Conservation (phyloP, 2,329 filamentous ascomycete genomes). For the Xylariaceae sp. region DNA sequence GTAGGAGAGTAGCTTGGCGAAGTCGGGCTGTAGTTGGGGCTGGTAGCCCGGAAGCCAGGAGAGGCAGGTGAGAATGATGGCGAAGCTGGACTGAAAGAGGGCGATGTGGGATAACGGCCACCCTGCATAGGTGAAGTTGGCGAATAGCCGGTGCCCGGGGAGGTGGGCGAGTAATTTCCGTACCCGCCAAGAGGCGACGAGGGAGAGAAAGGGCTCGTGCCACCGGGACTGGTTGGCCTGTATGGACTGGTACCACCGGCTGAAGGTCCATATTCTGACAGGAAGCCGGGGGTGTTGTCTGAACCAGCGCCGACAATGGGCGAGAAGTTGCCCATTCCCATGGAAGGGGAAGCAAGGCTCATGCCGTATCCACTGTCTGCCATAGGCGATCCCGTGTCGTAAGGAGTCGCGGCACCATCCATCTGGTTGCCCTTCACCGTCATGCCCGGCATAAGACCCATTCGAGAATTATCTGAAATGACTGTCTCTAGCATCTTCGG, state of each 20-base stretch:
- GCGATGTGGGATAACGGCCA: conserved; percentile 52
- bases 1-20: conserved; percentile 61
- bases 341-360: conserved; percentile 54
- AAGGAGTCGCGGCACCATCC: conserved; percentile 86
- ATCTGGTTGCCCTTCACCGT: conserved; percentile 68
- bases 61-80: conserved; percentile 56
- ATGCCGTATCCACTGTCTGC: conserved; percentile 60
- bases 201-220: conserved; percentile 71
- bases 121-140: conserved; percentile 66
- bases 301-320: conserved; percentile 73
- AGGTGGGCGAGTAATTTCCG: conserved; percentile 68
- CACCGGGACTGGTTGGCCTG: conserved; percentile 60
- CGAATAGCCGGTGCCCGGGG: conserved; percentile 68
- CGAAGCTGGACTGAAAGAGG: conserved; percentile 58
- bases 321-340: conserved; percentile 61
- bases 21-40: conserved; percentile 59
- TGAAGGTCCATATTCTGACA: conserved; percentile 53
- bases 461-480: conserved; percentile 84
- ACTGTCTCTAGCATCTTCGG: conserved; percentile 94
- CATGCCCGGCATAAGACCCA: conserved; percentile 74
- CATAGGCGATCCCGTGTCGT: conserved; percentile 81
- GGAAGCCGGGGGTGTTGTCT: conserved; percentile 62
- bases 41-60: conserved; percentile 47
- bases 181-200: conserved; percentile 57
- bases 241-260: conserved; percentile 58